These are phyloP conservation scores for Starmera stellimalicola DNA, from an alignment of 1,139 yeast genomes.

Conservation along the genomic window DNA sequence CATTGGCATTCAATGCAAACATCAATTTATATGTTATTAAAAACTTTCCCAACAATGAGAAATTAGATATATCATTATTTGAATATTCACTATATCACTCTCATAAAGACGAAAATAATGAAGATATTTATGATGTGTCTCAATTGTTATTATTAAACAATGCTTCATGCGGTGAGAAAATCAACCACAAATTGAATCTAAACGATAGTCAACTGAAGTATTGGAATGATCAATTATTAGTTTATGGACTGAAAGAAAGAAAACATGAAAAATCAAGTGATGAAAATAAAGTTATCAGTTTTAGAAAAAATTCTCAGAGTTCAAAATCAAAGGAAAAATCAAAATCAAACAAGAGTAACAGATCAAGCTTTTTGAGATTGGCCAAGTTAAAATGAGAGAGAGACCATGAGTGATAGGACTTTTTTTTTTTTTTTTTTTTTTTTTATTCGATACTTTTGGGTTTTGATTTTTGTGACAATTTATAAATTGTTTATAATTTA, in stretches of 20 bases:
- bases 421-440: background rate
- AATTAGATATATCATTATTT: slow-evolving; percentile 35
- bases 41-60: slow-evolving; percentile 15
- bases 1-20: slow-evolving; percentile 43
- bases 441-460: background rate
- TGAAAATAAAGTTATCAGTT: background rate
- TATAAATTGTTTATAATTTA: too few species aligned
- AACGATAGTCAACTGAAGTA: slow-evolving; percentile 37
- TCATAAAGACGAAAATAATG: slow-evolving; percentile 19
- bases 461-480: too few species aligned
- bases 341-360: background rate
- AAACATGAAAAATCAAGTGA: background rate
- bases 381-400: slow-evolving; percentile 12
- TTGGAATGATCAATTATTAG: slow-evolving; percentile 29
- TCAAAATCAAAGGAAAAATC: slow-evolving; percentile 2
- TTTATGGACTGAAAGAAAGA: background rate
- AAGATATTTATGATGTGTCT: slow-evolving; percentile 59
- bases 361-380: slow-evolving; percentile 1
- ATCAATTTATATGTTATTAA: slow-evolving; percentile 29
- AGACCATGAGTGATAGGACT: too few species aligned
- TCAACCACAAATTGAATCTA: slow-evolving; percentile 26
- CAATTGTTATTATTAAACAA: slow-evolving; percentile 58
- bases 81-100: slow-evolving; percentile 53
- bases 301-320: slow-evolving; percentile 6
- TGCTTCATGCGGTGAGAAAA: slow-evolving; percentile 25